A percentile compares a stretch with the other conserved stretches of the same genome.
These are phyloP conservation scores for Fusarium torreyae DNA, from an alignment of 2,329 filamentous ascomycete species.

Conservation along the genomic window DNA sequence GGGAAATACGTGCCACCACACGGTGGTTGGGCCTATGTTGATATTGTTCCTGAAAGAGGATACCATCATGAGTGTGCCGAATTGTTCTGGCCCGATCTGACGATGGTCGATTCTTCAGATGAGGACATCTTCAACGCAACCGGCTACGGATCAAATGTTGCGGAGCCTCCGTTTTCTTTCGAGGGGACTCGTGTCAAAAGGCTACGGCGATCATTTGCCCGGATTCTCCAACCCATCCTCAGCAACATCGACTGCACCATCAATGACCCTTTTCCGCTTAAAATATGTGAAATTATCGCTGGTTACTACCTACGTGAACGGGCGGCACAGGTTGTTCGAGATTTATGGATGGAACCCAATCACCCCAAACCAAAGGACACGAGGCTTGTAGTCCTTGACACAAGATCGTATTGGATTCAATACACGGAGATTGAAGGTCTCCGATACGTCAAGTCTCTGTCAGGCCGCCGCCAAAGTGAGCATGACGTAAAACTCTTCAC, in stretches of 20 bases:
- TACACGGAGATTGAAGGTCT: not conserved
- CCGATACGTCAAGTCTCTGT: not conserved
- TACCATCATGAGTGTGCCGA: not conserved
- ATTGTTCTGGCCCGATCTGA: not conserved
- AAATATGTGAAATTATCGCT: not conserved
- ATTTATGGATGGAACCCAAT: not conserved
- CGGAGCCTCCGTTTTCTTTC: not conserved
- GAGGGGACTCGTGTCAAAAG: not conserved
- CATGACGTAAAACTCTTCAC: not conserved
- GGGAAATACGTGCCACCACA: no score
- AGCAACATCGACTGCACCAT: not conserved
- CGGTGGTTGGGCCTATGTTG: no score
- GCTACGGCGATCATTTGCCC: not conserved
- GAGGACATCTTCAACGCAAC: not conserved
- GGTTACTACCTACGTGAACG: not conserved
- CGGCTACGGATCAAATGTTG: not conserved
- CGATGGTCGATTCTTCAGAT: not conserved
- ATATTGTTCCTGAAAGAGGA: no score
- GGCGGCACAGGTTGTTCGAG: not conserved
- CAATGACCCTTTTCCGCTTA: not conserved
- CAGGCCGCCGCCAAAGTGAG: accelerated
- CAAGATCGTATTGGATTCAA: not conserved
- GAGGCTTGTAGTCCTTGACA: not conserved
- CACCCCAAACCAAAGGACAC: accelerated
- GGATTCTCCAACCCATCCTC: not conserved